Base-by-base conservation (phyloP, 2,329 filamentous ascomycete genomes). In the Sclerotinia borealis region DNA sequence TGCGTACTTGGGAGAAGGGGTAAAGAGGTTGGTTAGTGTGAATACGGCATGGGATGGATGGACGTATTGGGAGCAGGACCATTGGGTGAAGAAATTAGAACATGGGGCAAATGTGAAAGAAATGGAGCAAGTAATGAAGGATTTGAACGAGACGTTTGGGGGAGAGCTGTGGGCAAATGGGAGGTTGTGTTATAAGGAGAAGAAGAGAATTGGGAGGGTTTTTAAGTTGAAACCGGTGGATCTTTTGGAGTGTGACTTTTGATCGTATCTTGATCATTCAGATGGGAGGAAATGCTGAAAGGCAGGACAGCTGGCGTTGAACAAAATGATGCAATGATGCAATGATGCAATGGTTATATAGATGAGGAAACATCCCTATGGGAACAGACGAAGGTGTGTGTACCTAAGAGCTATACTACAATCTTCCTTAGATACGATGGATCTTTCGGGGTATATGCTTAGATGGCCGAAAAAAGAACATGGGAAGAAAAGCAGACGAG, bases 121-220 rank as follows among this genome's bases (percentile, higher is more conserved):
- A 22, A 59, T 63, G 45, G 45, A 50, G 15, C 29, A 37, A 17
- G 49, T 60, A 15, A 37, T 64, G 50, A n/a, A 22, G 41, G 64
- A 59, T 60, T 29, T 64, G 1, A 31, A 59, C 22, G 22, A 58
- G 8, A 49, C 43, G 3, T 65, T 65, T 34, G 63, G 59, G 8
- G 59, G 63, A 3, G 54, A 63, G 31, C 29, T 66, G 34, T 66
- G 59, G 65, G 52, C 58, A 37, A 60, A 66, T 58, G 65, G 63
- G 1, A 22, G n/a, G 2, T 55, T 64, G 37, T 52, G 63, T 39
- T 63, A 60, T 34, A 37, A 51, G 47, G 55, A 45, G 11, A 7
- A 25, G 7, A 25, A 43, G 34, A 31, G 36, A 11, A 25, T 60
- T 25, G 22, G 25, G 41, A 63, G 22, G 17, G 60, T 58, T n/a